A percentile compares a stretch with the other conserved stretches of the same genome.
Conservation (phyloP, 2,329 filamentous ascomycete species). For the Ophiocordyceps camponoti-saundersi region DNA sequence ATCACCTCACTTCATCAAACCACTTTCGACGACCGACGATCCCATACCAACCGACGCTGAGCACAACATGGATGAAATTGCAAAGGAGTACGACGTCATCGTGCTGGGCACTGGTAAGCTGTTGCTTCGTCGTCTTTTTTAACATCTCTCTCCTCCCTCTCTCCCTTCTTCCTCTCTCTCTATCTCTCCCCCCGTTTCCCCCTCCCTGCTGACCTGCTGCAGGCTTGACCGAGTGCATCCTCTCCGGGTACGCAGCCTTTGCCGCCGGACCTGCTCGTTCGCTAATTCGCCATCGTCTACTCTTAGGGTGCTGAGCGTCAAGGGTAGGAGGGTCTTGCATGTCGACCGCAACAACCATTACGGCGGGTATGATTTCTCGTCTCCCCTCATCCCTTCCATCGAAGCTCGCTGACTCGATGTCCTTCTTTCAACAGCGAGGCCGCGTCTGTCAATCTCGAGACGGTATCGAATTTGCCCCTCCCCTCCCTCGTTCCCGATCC, state of each 20-base stretch:
- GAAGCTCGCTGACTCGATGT: neutral
- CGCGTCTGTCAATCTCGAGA: constrained; percentile 90
- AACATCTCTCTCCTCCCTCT: too few relatives aligned
- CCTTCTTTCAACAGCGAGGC: constrained; percentile 44
- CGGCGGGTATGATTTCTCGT: constrained; percentile 55
- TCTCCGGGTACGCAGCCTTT: constrained; percentile 61
- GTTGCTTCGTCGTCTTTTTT: neutral
- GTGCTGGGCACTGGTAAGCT: constrained; percentile 88
- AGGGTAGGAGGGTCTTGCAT: constrained; percentile 97
- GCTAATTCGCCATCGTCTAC: constrained; percentile 15
- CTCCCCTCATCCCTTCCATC: neutral
- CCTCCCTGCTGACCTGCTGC: constrained; percentile 7
- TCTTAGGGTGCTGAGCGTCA: constrained; percentile 72
- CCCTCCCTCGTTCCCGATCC: constrained; percentile 1
- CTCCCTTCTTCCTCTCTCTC: neutral
- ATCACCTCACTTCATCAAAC: neutral
- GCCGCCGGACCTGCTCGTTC: neutral
- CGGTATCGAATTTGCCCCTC: constrained; percentile 31
- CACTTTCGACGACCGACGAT: neutral
- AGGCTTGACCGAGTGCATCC: constrained; percentile 97
- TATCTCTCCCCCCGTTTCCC: neutral
- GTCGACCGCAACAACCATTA: constrained; percentile 98
- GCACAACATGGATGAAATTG: constrained; percentile 82
- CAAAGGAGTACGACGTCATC: constrained; percentile 95
- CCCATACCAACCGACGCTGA: neutral